Conservation (phyloP, 495 filamentous ascomycete genomes). For the Podospora comata region DNA sequence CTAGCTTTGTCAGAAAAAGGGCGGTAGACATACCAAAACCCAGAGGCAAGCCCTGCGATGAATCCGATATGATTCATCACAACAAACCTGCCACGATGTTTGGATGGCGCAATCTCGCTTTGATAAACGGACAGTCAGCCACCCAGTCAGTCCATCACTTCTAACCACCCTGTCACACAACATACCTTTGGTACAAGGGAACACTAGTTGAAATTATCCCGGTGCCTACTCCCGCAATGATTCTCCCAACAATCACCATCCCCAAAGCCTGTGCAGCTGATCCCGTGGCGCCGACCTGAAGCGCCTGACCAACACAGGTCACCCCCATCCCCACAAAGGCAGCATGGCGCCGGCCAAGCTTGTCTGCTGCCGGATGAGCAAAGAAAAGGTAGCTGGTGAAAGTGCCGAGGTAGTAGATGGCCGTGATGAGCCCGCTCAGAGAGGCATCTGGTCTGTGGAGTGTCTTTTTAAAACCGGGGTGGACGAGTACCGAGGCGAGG, state of each 20-base stretch:
- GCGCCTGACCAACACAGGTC: constrained; percentile 45
- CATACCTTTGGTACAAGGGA: constrained; percentile 54
- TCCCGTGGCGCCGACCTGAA: constrained; percentile 44
- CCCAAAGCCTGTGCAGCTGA: constrained; percentile 35
- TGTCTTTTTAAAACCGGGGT: constrained; percentile 48
- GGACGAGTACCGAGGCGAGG: constrained; percentile 53
- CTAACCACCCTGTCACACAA: neutral
- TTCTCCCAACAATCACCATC: constrained; percentile 53
- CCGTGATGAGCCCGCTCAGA: constrained; percentile 51
- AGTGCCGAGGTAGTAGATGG: constrained; percentile 57
- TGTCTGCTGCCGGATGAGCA: constrained; percentile 47
- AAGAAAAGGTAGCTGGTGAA: constrained; percentile 55
- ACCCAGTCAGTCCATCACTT: neutral
- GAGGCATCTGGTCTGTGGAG: constrained; percentile 44
- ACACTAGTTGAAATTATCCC: constrained; percentile 55
- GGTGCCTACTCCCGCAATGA: constrained; percentile 51
- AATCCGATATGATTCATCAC: constrained; percentile 58
- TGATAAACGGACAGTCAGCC: neutral
- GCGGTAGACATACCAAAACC: constrained; percentile 47
- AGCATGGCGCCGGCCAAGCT: constrained; percentile 49
- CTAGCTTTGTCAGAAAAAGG: neutral
- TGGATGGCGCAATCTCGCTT: constrained; percentile 56
- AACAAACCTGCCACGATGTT: constrained; percentile 51
- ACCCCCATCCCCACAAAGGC: constrained; percentile 46
- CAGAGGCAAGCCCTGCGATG: constrained; percentile 48